phyloP scores from a whole-genome alignment of 257 asterid species.

The Craterostigma plantagineum region DNA sequence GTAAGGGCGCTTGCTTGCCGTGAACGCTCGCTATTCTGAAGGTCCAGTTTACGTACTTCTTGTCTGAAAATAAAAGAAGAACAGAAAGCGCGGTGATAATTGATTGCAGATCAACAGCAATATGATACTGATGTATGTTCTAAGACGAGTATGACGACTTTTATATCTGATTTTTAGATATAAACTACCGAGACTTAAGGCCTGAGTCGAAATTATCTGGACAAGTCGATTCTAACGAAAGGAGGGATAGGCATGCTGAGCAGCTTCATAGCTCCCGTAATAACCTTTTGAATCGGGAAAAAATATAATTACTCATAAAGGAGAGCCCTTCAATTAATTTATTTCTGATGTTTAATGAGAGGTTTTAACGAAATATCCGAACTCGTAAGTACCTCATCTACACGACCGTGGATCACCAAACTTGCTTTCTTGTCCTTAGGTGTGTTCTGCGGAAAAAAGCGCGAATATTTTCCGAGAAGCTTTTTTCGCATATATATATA shows the following conservation, averaged over 20 bases:
- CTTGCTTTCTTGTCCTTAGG: conserved; percentile 97
- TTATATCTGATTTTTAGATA: neutral
- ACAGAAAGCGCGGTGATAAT: no score
- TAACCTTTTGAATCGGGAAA: conserved; percentile 45
- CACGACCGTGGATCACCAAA: conserved; percentile 78
- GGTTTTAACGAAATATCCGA: no score
- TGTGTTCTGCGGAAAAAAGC: conserved; percentile 37
- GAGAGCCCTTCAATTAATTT: no score
- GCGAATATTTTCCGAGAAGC: no score
- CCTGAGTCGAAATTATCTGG: conserved; percentile 58
- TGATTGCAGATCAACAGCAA: no score
- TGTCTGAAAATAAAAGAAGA: conserved; percentile 32
- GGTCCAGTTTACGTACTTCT: conserved; percentile 79
- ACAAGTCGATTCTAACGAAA: conserved; percentile 66
- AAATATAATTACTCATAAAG: no score
- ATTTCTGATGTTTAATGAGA: no score
- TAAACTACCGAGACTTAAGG: conserved; percentile 55
- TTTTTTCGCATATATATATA: no score
- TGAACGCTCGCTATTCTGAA: conserved; percentile 69
- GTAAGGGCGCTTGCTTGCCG: conserved; percentile 77
- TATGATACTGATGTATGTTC: no score
- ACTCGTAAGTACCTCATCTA: conserved; percentile 75
- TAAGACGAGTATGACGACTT: no score
- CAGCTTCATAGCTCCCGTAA: conserved; percentile 56
- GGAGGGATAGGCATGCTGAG: conserved; percentile 61